Evolutionary conservation across 805 yeast species (phyloP).

Genomic region (Starmera caribaea): DNA sequence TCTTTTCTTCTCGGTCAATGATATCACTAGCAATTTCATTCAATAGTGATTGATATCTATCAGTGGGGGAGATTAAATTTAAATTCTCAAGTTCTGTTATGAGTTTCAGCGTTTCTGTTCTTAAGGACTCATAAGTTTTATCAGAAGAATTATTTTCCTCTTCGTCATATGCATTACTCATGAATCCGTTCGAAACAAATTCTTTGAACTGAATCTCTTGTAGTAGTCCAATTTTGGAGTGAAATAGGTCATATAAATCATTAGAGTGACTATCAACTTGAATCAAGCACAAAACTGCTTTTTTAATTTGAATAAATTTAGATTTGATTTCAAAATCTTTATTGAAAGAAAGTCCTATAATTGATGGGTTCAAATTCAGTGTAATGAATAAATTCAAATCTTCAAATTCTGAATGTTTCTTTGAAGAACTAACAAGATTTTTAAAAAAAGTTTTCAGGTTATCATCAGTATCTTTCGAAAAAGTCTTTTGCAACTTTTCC

Average conservation of each 20-base stretch:
- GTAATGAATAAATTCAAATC: constrained; percentile 44
- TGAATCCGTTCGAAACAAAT: constrained; percentile 40
- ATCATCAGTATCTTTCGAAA: constrained; percentile 44
- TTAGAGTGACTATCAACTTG: constrained; percentile 66
- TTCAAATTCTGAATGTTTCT: constrained; percentile 34
- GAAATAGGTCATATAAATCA: constrained; percentile 57
- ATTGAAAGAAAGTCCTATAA: constrained; percentile 28
- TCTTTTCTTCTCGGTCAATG: constrained; percentile 40
- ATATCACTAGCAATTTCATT: constrained; percentile 84
- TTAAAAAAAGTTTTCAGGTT: constrained; percentile 36
- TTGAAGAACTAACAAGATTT: constrained; percentile 26
- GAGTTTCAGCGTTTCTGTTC: constrained; percentile 63
- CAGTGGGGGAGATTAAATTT: constrained; percentile 53
- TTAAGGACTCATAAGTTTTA: constrained; percentile 61
- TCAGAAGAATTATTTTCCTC: constrained; percentile 34
- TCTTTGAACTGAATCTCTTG: constrained; percentile 61
- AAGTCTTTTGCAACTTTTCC: constrained; percentile 27
- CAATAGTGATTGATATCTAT: constrained; percentile 69
- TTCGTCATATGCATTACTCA: constrained; percentile 29
- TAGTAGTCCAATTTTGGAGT: constrained; percentile 52
- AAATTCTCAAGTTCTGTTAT: constrained; percentile 65
- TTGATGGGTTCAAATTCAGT: constrained; percentile 50
- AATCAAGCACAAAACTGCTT: constrained; percentile 73
- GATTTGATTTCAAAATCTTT: constrained; percentile 49
- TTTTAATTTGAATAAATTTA: constrained; percentile 65